Base-by-base conservation (phyloP, 352 stramenopile species). In the Phytophthora constricta region DNA sequence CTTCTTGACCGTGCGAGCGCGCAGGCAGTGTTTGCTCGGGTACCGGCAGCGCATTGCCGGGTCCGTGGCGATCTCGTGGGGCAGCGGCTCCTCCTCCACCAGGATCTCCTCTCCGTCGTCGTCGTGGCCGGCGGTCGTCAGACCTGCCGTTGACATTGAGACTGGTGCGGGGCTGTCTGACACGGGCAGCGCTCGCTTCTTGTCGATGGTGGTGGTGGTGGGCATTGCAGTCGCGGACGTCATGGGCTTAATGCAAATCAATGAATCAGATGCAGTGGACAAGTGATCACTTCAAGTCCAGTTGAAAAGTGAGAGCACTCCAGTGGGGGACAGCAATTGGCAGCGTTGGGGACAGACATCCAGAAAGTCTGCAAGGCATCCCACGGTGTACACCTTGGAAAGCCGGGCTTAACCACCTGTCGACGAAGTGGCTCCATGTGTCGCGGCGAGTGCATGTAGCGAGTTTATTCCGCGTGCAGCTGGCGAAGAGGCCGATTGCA, bases 1-100 rank as follows among this genome's bases (percentile, higher is more conserved):
- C 53, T 74, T 80, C 74, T 91, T 89, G 55, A 82, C 47, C n/a
- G 80, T 82, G 50, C 83, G 83, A 20, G 62, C 45, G 58, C 85
- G 74, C 31, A 79, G 60, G 59, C 83, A 89, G 48, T 80, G 68
- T 58, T 82, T 86, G 69, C 75, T 87, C 33, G 74, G 70, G 55
- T 89, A 89, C 8, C 70, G 65, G 61, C 80, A 89, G n/a, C 73
- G 69, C 58, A 76, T 69, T 42, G 67, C 65, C 20, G 70, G 74
- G 42, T 75, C 62, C 37, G 62, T 53, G 4, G 71, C 71, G 57
- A 82, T 71, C 63, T 82, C 71, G 53, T 80, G 71, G 31, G 71
- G 57, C 57, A 77, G 67, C 37, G 70, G 67, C 17, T 77, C 70
- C 20, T 71, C 70, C 43, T 82, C 67, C 26, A 82, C 51, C 13